These are phyloP conservation scores for Cardamine resedifolia DNA, from an alignment of 345 rosid genomes.

Conservation along the genomic window DNA sequence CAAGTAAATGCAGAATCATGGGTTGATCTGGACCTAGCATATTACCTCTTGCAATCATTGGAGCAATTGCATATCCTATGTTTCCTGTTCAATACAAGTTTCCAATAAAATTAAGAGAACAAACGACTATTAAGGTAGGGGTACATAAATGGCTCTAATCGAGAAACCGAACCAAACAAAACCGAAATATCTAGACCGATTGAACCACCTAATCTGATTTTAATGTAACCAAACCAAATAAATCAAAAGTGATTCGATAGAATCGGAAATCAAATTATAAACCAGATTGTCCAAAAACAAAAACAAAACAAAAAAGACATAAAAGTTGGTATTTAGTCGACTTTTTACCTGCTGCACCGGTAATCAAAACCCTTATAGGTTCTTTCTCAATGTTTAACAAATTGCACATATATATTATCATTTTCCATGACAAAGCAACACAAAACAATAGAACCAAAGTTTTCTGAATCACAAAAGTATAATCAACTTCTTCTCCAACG, in stretches of 20 bases:
- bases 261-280: not conserved
- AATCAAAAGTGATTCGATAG: not conserved
- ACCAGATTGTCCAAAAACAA: not conserved
- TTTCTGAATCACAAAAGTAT: conserved; percentile 47
- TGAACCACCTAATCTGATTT: not conserved
- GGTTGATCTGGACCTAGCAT: conserved; percentile 89
- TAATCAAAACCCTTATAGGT: conserved; percentile 59
- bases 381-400: conserved; percentile 57
- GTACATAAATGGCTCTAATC: not conserved
- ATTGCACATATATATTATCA: conserved; percentile 58
- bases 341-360: conserved; percentile 76
- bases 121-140: not conserved
- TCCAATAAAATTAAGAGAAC: not conserved
- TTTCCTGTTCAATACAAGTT: conserved; percentile 51
- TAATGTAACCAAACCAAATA: not conserved
- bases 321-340: not conserved
- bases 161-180: not conserved
- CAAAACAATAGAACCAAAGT: conserved; percentile 46
- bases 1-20: conserved; percentile 78
- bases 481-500: conserved; percentile 21
- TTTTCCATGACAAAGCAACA: conserved; percentile 51
- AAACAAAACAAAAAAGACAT: not conserved
- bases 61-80: conserved; percentile 82
- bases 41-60: conserved; percentile 78
- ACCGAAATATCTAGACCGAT: not conserved